Percentiles rank a stretch among this genome's conserved stretches.
Evolutionary conservation across 1,284 basidiomycete genomes (phyloP).

Genomic region (Testicularia cyperi): DNA sequence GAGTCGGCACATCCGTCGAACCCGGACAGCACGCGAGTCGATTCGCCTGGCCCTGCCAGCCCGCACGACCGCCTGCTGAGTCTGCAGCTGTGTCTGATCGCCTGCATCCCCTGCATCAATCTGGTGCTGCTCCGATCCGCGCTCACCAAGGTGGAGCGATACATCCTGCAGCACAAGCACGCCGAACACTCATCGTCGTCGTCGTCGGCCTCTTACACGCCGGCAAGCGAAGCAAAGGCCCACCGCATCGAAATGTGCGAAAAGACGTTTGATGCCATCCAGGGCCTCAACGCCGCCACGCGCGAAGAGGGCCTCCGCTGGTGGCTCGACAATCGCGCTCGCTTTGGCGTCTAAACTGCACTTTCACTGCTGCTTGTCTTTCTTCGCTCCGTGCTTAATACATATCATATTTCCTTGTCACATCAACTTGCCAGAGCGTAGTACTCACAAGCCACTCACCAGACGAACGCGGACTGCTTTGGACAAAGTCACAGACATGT

Average conservation of each 20-base stretch:
- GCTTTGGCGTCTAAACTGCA: slow-evolving; percentile 50
- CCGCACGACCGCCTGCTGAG: slow-evolving; percentile 8
- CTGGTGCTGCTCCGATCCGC: slow-evolving; percentile 53
- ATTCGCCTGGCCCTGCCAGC: not conserved
- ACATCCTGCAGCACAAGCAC: slow-evolving; percentile 29
- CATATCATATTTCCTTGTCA: too few species aligned
- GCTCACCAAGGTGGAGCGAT: slow-evolving; percentile 36
- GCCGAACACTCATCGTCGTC: slow-evolving; percentile 2
- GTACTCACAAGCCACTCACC: too few species aligned
- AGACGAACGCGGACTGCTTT: too few species aligned
- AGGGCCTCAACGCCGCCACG: slow-evolving; percentile 51
- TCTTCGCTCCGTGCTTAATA: too few species aligned
- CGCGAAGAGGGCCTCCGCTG: slow-evolving; percentile 54
- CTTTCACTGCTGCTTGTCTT: too few species aligned
- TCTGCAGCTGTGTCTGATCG: slow-evolving; percentile 38
- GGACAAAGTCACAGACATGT: too few species aligned
- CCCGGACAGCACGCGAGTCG: not conserved
- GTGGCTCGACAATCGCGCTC: slow-evolving; percentile 51
- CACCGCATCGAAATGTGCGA: slow-evolving; percentile 31
- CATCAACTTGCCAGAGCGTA: too few species aligned
- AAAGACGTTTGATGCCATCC: slow-evolving; percentile 45
- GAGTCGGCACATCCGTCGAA: slow-evolving; percentile 7
- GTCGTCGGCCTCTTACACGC: not conserved
- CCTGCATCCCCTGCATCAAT: slow-evolving; percentile 51
- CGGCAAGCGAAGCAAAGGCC: not conserved